phyloP scores from a whole-genome alignment of 2,329 filamentous ascomycete species.

The Aureobasidium musti region DNA sequence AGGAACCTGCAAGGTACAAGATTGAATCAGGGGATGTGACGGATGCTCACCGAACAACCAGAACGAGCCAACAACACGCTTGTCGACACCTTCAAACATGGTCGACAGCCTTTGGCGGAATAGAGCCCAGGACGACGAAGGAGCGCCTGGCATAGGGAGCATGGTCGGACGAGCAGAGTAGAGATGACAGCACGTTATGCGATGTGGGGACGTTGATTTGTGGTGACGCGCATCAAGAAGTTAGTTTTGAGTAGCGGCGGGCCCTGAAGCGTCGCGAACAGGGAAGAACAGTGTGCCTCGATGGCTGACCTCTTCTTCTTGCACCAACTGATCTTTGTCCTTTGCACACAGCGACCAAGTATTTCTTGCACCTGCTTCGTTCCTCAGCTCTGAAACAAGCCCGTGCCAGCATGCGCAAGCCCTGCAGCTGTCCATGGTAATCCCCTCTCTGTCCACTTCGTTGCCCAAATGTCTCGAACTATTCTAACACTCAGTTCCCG shows the following conservation, averaged over 20 bases:
- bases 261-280: background rate
- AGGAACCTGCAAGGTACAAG: background rate
- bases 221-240: slow-evolving; percentile 2
- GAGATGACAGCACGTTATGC: background rate
- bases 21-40: background rate
- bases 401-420: slow-evolving; percentile 22
- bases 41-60: slow-evolving; percentile 80
- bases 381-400: background rate
- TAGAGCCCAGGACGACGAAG: slow-evolving; percentile 69
- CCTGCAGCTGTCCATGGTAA: slow-evolving; percentile 19
- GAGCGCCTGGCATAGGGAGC: slow-evolving; percentile 59
- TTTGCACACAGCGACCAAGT: background rate
- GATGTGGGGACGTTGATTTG: background rate
- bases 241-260: slow-evolving; percentile 5
- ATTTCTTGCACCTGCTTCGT: background rate
- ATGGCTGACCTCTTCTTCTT: background rate
- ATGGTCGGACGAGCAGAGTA: slow-evolving; percentile 30
- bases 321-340: background rate
- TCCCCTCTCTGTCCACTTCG: no score
- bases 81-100: slow-evolving; percentile 67
- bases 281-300: background rate
- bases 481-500: background rate
- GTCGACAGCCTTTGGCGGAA: slow-evolving; percentile 67
- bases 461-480: background rate
- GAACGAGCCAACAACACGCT: slow-evolving; percentile 75